Conservation (phyloP, 192 early-diverging fungal genomes). For the Geranomyces variabilis region DNA sequence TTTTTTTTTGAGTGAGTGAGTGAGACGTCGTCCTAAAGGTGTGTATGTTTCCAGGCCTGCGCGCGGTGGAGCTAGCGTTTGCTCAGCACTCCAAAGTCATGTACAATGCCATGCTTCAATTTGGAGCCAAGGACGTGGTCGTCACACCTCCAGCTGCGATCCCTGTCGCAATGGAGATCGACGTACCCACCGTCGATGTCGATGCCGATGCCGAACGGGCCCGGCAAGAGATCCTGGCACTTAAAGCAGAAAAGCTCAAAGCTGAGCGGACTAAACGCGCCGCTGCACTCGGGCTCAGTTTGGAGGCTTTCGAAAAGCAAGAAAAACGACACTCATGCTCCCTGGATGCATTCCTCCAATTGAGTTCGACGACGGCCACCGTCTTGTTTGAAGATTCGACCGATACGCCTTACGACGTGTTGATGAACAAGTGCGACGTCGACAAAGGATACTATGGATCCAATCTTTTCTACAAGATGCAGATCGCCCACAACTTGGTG, state of each 20-base stretch:
- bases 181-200: conserved; percentile 22
- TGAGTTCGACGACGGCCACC: neutral
- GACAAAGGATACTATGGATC: conserved; percentile 32
- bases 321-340: conserved; percentile 12
- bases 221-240: conserved; percentile 26
- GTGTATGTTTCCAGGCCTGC: conserved; percentile 1
- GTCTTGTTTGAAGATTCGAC: conserved; percentile 31
- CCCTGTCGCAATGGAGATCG: conserved; percentile 10
- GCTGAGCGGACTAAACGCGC: conserved; percentile 14
- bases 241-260: conserved; percentile 12
- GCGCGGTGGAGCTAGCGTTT: conserved; percentile 38
- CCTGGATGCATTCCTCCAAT: neutral
- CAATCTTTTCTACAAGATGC: conserved; percentile 64
- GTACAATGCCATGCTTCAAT: conserved; percentile 14
- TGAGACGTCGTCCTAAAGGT: too few species aligned
- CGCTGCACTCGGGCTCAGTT: conserved; percentile 14
- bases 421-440: conserved; percentile 53
- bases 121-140: conserved; percentile 22
- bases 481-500: conserved; percentile 54
- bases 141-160: too few species aligned
- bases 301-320: conserved; percentile 17
- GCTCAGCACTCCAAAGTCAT: conserved; percentile 5
- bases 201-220: conserved; percentile 25
- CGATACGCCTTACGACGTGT: conserved; percentile 45
- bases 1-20: neutral